Conservation (phyloP, 1,139 yeast genomes). For the Candida sp. region DNA sequence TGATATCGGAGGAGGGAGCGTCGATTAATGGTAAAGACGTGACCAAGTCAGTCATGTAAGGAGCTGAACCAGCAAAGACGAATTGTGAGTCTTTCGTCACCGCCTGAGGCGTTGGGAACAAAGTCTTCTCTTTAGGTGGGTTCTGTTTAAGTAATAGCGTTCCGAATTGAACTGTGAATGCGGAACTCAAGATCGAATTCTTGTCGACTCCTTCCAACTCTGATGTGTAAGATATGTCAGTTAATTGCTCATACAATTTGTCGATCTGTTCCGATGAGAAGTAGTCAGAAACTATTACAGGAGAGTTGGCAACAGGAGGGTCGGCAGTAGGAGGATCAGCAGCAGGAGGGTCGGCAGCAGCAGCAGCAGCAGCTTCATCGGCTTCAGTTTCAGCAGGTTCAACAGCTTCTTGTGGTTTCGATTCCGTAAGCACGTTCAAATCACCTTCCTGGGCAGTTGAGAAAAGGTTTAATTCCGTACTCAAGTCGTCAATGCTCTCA, state of each 20-base stretch:
- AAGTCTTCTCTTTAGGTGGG: conserved; percentile 6
- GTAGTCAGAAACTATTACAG: background rate
- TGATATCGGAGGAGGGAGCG: conserved; percentile 40
- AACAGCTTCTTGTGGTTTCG: background rate
- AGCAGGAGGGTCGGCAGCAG: too few relatives aligned
- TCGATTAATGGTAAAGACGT: conserved; percentile 34
- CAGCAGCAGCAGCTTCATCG: too few relatives aligned
- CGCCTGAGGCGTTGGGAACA: conserved; percentile 10
- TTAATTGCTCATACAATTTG: conserved; percentile 17
- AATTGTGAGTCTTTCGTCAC: conserved; percentile 14
- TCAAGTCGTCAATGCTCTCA: conserved; percentile 8
- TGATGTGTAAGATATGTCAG: conserved; percentile 16
- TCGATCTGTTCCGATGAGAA: conserved; percentile 12
- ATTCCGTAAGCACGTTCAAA: background rate
- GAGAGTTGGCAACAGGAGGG: too few relatives aligned
- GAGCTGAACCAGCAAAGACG: conserved; percentile 47
- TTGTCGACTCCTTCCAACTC: conserved; percentile 16
- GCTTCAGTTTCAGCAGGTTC: background rate
- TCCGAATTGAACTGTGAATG: conserved; percentile 43
- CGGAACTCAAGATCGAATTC: conserved; percentile 21
- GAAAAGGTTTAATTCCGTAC: conserved; percentile 6
- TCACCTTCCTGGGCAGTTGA: background rate
- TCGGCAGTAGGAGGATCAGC: too few relatives aligned
- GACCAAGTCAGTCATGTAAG: conserved; percentile 42
- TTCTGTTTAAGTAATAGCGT: conserved; percentile 31